A percentile compares a stretch with the other conserved stretches of the same genome.
phyloP scores from a whole-genome alignment of 805 yeast species.

The Pichia membranifaciens region DNA sequence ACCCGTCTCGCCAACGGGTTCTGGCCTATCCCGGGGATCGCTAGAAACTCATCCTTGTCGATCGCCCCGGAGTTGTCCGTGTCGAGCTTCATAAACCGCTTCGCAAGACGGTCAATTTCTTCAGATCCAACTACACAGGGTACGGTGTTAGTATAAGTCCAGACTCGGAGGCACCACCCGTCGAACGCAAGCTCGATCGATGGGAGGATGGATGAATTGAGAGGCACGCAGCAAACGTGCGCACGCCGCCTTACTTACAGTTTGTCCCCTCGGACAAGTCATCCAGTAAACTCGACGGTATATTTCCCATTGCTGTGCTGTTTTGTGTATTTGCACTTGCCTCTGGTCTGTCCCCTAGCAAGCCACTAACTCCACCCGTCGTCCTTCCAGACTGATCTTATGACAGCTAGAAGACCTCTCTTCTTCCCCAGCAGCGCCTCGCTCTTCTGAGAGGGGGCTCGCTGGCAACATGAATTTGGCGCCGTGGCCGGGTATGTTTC shows the following conservation, averaged over 20 bases:
- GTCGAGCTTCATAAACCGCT: constrained; percentile 92
- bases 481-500: background rate
- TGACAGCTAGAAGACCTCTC: too few species aligned
- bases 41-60: constrained; percentile 82
- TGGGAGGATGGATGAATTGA: too few species aligned
- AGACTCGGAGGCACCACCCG: too few species aligned
- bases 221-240: too few species aligned
- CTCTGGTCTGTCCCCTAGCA: too few species aligned
- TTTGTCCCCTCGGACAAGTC: constrained; percentile 75
- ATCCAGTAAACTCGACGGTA: constrained; percentile 45
- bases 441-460: too few species aligned
- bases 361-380: too few species aligned
- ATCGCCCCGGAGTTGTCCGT: constrained; percentile 89
- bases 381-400: too few species aligned
- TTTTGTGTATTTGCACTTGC: too few species aligned
- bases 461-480: too few species aligned
- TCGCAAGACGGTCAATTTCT: constrained; percentile 85
- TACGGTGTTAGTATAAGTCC: background rate
- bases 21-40: constrained; percentile 86
- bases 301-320: constrained; percentile 28
- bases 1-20: constrained; percentile 88
- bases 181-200: too few species aligned
- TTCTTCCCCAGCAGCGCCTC: too few species aligned
- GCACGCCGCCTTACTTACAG: constrained; percentile 39
- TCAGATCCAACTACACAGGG: constrained; percentile 59